Evolutionary conservation across 1,139 yeast species (phyloP).

Genomic region (Magnusiomyces clavatus): DNA sequence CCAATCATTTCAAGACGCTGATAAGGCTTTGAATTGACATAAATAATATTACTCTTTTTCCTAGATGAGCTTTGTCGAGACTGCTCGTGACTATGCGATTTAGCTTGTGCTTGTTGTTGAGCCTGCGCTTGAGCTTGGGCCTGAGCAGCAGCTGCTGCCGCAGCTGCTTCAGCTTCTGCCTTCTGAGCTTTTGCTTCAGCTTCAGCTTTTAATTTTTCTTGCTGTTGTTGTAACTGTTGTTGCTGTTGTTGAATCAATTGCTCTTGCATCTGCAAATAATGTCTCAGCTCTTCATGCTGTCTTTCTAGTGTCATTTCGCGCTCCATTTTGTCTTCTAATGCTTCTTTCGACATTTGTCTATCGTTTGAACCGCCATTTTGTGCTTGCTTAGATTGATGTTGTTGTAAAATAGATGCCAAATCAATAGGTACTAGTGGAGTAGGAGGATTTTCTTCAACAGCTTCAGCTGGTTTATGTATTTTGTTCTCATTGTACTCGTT

Average conservation of each 20-base stretch:
- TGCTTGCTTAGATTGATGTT: too few relatives aligned
- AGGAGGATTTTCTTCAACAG: not conserved
- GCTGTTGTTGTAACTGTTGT: conserved; percentile 5
- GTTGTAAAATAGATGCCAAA: too few relatives aligned
- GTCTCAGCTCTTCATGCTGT: conserved; percentile 14
- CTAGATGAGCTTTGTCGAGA: conserved; percentile 5
- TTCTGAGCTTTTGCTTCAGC: not conserved
- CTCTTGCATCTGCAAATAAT: conserved; percentile 13
- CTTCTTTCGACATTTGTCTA: not conserved
- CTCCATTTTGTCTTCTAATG: conserved; percentile 11
- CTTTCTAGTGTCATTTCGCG: conserved; percentile 12
- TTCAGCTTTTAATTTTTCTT: not conserved
- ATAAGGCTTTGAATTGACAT: conserved; percentile 55
- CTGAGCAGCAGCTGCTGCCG: not conserved
- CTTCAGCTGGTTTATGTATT: not conserved
- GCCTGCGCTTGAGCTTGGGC: conserved; percentile 9
- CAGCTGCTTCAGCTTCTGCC: not conserved
- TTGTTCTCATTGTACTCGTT: not conserved
- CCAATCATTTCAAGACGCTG: conserved; percentile 77
- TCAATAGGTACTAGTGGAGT: not conserved
- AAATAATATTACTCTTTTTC: conserved; percentile 25
- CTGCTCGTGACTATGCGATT: conserved; percentile 5
- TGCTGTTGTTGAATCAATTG: conserved; percentile 13
- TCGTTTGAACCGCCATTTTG: too few relatives aligned
- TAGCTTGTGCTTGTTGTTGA: conserved; percentile 16